Percentiles rank a stretch among this genome's conserved stretches.
phyloP scores from a whole-genome alignment of 345 rosid genomes.

The Salix brachista region DNA sequence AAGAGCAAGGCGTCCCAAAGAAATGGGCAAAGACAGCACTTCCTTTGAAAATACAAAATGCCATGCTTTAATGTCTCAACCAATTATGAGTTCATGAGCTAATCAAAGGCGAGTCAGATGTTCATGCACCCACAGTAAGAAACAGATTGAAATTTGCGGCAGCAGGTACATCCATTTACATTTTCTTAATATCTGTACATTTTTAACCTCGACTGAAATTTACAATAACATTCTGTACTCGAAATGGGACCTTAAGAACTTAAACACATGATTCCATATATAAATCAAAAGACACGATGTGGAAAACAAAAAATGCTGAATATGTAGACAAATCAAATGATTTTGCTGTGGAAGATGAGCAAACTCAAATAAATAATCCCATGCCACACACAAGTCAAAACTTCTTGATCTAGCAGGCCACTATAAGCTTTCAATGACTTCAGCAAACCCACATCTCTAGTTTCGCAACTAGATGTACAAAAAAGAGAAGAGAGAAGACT shows the following conservation, averaged over 20 bases:
- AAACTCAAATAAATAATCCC: neutral
- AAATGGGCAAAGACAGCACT: neutral
- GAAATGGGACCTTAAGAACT: neutral
- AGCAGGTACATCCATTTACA: neutral
- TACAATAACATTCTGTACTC: neutral
- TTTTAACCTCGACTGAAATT: neutral
- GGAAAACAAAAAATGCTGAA: neutral
- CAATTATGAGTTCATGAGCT: neutral
- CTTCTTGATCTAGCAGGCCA: neutral
- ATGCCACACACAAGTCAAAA: neutral
- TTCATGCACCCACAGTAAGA: neutral
- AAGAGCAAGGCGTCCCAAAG: neutral
- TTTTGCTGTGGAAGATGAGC: neutral
- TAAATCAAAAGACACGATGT: neutral
- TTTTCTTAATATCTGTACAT: no score
- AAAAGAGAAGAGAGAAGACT: neutral
- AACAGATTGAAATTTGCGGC: neutral
- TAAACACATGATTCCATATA: neutral
- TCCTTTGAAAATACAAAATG: no score
- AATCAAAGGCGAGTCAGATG: neutral
- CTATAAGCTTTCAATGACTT: neutral
- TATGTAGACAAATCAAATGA: neutral
- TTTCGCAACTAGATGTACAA: neutral
- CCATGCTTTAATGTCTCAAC: neutral
- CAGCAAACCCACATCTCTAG: neutral